These are phyloP conservation scores for Tetratostichococcus sp. DNA, from an alignment of 139 green algal species.

Conservation along the genomic window DNA sequence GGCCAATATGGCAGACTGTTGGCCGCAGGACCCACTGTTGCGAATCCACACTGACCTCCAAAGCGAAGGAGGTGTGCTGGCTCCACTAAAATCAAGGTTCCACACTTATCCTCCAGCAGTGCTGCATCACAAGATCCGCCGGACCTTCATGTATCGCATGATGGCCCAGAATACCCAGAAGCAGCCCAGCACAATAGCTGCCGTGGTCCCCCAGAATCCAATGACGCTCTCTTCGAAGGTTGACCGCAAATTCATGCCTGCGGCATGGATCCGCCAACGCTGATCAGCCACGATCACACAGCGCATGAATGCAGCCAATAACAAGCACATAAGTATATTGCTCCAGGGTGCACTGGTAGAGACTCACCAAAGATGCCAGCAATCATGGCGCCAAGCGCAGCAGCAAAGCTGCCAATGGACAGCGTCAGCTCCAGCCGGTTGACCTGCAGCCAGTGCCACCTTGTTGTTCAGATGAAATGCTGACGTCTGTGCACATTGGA, in stretches of 20 bases:
- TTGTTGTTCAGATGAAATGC: no score
- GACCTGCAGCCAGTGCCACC: constrained; percentile 56
- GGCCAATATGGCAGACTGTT: no score
- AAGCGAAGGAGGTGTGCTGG: no score
- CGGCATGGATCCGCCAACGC: no score
- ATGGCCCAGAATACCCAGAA: constrained; percentile 65
- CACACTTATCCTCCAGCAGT: no score
- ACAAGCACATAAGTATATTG: no score
- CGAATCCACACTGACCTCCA: no score
- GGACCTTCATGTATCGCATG: constrained; percentile 68
- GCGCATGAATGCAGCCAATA: no score
- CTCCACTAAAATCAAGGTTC: no score
- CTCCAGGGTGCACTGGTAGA: no score
- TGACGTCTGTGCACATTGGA: constrained; percentile 1
- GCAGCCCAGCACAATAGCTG: constrained; percentile 69
- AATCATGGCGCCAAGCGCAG: constrained; percentile 80
- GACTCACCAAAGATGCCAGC: constrained; percentile 77
- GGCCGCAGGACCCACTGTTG: no score
- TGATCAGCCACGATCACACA: no score
- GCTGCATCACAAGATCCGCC: constrained; percentile 73
- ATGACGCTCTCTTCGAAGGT: constrained; percentile 78
- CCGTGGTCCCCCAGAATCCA: constrained; percentile 80
- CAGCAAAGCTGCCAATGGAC: constrained; percentile 85
- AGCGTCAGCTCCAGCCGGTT: constrained; percentile 89
- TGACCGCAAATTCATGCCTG: constrained; percentile 71